Conservation (phyloP, 2,329 filamentous ascomycete species). For the Elsinoe ampelina region DNA sequence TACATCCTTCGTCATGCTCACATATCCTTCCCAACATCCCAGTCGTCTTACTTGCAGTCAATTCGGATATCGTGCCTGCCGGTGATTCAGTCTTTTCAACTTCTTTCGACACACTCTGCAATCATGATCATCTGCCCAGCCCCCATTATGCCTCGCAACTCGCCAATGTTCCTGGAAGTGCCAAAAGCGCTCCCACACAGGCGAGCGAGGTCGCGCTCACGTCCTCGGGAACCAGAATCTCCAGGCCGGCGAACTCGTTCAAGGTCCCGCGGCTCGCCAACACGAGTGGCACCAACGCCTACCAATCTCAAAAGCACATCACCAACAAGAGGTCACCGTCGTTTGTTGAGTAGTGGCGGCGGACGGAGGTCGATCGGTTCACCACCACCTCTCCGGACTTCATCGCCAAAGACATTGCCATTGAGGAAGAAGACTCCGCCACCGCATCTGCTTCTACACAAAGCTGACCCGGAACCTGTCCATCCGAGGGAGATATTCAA, state of each 20-base stretch:
- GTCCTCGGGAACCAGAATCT: conserved; percentile 18
- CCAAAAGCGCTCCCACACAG: conserved; percentile 27
- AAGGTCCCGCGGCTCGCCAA: not conserved
- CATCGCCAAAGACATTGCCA: conserved; percentile 2
- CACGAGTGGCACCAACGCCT: not conserved
- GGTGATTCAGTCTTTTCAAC: not conserved
- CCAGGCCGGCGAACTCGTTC: conserved; percentile 9
- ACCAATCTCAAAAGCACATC: not conserved
- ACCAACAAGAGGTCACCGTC: conserved; percentile 3
- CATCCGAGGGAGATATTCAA: conserved; percentile 23
- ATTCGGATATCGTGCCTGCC: not conserved
- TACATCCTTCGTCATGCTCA: conserved; percentile 8
- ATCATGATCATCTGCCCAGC: conserved; percentile 8
- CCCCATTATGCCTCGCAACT: conserved; percentile 19
- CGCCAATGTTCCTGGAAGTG: conserved; percentile 29
- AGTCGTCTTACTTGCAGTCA: not conserved
- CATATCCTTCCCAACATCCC: not conserved
- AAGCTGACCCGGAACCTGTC: conserved; percentile 12
- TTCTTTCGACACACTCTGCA: not conserved
- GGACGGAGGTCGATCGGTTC: conserved; percentile 12
- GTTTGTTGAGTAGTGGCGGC: conserved; percentile 7
- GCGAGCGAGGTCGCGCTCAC: conserved; percentile 26
- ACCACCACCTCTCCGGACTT: conserved; percentile 13
- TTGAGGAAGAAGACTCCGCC: conserved; percentile 6
- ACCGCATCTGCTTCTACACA: conserved; percentile 16